phyloP scores from a whole-genome alignment of 169 alveolate species.

The Plasmodium ovale region DNA sequence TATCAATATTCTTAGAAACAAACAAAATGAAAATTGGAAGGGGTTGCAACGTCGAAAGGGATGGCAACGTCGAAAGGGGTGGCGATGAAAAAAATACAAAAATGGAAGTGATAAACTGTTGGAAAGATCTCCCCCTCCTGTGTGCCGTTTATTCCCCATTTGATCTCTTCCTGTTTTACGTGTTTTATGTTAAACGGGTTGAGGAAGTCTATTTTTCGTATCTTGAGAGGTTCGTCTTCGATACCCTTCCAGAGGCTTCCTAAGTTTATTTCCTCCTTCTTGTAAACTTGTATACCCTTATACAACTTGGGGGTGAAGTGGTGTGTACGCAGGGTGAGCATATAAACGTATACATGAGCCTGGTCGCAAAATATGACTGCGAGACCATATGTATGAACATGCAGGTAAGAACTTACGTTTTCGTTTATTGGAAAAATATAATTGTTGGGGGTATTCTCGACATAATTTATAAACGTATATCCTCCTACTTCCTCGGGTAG shows the following conservation, averaged over 20 bases:
- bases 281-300: constrained; percentile 60
- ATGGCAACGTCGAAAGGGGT: no score
- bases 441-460: constrained; percentile 51
- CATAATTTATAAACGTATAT: constrained; percentile 56
- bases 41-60: no score
- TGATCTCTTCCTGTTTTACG: constrained; percentile 1
- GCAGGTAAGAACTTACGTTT: constrained; percentile 17
- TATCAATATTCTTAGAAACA: no score
- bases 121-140: no score
- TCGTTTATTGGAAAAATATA: constrained; percentile 50
- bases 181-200: constrained; percentile 65
- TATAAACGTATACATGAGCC: background rate
- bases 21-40: no score
- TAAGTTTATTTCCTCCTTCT: constrained; percentile 53
- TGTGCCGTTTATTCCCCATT: no score
- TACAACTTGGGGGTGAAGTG: constrained; percentile 12
- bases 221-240: constrained; percentile 21
- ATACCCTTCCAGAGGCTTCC: constrained; percentile 25
- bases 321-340: no score
- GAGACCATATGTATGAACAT: no score
- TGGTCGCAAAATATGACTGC: no score
- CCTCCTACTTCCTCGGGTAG: constrained; percentile 64
- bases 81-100: background rate
- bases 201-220: constrained; percentile 24
- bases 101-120: no score